Base-by-base conservation (phyloP, 352 stramenopile genomes). In the Pythium plurisporium region DNA sequence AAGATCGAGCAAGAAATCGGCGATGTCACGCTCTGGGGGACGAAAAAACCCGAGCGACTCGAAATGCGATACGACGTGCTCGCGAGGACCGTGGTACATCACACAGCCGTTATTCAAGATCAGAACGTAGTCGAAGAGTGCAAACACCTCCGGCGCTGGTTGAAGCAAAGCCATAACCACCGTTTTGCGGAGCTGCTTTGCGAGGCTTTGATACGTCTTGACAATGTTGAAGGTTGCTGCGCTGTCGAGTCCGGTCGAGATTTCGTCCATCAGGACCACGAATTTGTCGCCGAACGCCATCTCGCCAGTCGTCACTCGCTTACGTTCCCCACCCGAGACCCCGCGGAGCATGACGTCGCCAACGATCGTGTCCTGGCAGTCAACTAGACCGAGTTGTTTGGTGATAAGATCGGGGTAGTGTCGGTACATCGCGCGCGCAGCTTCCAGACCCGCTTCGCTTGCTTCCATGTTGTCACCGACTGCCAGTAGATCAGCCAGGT, bases 71-170 rank as follows among this genome's bases (percentile, higher is more conserved):
- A 87, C 22, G 31, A 87, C 86, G 43, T 87, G 72, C 2, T 63
- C 79, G 11, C 79, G 52, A 1, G 82, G 87, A 9, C 95, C 96
- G 42, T 97, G 90, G 67, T 97, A 99, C 19, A 98, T 82, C 46
- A 98, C 64, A 44, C 87, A 73, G 6, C 96, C 95, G 55, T 97
- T 81, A 60, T 95, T 89, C 25, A 99, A 57, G 60, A 99, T 78
- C 26, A 98, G 73, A 14, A 98, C 79, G 55, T 98, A 82, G 66
- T 99, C 96, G 64, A 99, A 99, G 27, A 96, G 69, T 40, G 90
- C 86, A 14, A 97, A 91, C 2, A 96, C 94, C 68, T 99, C 95
- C 0, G 95, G 94, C 15, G 79, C 86, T 59, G 57, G 81, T 37
- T 91, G 81, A 2, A 87, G 59, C 25, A 89, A 46, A 2, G 76